Percentiles rank a stretch among this genome's conserved stretches.
phyloP scores from a whole-genome alignment of 805 yeast species.

The Kodamaea restingae region DNA sequence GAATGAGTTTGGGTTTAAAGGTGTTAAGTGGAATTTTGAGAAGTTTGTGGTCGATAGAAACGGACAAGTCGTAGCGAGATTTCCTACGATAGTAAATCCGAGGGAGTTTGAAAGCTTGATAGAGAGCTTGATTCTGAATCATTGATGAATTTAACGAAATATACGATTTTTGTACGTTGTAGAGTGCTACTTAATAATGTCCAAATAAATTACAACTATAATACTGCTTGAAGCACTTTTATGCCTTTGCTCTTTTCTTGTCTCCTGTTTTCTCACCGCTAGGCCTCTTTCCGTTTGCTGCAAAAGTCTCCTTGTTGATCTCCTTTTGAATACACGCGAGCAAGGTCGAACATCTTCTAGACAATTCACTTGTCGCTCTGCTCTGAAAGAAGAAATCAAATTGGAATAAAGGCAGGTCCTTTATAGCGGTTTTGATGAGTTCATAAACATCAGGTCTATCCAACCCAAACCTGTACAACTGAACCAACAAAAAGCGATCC shows the following conservation, averaged over 20 bases:
- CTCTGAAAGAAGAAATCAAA: conserved; percentile 86
- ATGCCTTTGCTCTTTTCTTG: conserved; percentile 8
- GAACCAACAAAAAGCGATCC: conserved; percentile 81
- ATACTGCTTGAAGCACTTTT: background rate
- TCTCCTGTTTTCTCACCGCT: conserved; percentile 7
- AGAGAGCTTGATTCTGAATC: conserved; percentile 15
- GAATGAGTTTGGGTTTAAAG: conserved; percentile 35
- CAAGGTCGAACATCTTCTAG: conserved; percentile 77
- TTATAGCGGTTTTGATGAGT: conserved; percentile 66
- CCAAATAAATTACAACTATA: background rate
- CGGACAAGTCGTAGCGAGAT: conserved; percentile 60
- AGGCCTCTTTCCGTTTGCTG: conserved; percentile 2
- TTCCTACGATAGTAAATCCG: conserved; percentile 69
- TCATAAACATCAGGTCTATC: conserved; percentile 80
- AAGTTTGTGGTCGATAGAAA: conserved; percentile 58
- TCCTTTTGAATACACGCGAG: conserved; percentile 74
- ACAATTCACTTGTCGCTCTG: conserved; percentile 70
- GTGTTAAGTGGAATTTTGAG: conserved; percentile 76
- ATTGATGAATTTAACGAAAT: no score
- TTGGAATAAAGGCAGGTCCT: conserved; percentile 72
- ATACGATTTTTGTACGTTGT: no score
- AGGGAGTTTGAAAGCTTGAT: conserved; percentile 41
- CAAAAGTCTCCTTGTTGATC: conserved; percentile 14
- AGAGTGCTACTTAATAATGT: no score
- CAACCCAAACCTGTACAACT: conserved; percentile 74